Evolutionary conservation across 805 yeast genomes (phyloP), one percentile per base, ranked within the genome.

Genomic region (Sungouiozyma ichnusensis): DNA sequence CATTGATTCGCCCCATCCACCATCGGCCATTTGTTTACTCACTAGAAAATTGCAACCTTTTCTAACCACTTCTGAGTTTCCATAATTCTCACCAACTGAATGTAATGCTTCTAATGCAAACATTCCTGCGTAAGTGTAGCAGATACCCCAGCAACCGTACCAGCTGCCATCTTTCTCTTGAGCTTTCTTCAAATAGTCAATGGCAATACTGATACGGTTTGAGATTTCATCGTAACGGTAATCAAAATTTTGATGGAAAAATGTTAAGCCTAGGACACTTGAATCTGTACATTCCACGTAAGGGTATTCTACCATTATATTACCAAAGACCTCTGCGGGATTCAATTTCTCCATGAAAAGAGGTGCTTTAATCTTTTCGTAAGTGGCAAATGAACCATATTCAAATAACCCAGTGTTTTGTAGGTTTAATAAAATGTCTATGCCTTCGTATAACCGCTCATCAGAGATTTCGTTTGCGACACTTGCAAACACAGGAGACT

Each of bases 81-180:
- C 55, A 58, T 87, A 90, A 2, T 55, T 65, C 44, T 72, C 72
- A 1, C 79, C 85, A 20, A 81, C 81, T 3, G 90, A 75, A 20
- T 76, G 68, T 38, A 92, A 69, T 0, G 97, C 97, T 53, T 92
- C 99, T 20, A 92, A 63, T 0, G 99, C 99, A 73, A 92, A 92
- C 98, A 92, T 92, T 2, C 87, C 84, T 0, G 97, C 97, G 62
- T 92, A 92, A 0, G 96, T 85, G 58, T 72, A 87, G 58, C 99
- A 92, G 4, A 92, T 80, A 32, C 98, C 99, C 99, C 99, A 92
- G 34, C 86, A 79, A 1, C 99, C 99, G 60, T 88, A 94, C 97
- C 97, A 92, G 13, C 94, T 79, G 0, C 99, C 99, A 61, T 92
- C 95, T 0, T 56, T 54, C 36, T 69, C 67, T 62, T 92, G 98